Percentiles rank a stretch among this genome's conserved stretches.
These are phyloP conservation scores for Rutidosis leptorrhynchoides DNA, from an alignment of 129 eudicot species.

Conservation along the genomic window DNA sequence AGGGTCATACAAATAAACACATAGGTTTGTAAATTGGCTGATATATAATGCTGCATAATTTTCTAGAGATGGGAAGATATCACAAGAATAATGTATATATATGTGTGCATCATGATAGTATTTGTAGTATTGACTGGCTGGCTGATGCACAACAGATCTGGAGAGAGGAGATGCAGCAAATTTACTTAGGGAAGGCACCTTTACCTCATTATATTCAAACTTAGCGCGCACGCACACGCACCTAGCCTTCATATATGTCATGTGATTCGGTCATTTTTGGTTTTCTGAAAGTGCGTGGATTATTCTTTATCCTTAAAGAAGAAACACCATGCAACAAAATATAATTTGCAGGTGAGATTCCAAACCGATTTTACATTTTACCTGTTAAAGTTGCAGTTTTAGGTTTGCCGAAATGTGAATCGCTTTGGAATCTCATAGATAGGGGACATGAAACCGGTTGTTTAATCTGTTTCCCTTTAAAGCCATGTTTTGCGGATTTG, in stretches of 20 bases:
- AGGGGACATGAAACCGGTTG: neutral
- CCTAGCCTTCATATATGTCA: too few species aligned
- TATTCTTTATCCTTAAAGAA: neutral
- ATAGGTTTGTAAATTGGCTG: neutral
- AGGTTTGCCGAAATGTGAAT: neutral
- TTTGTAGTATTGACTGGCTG: too few species aligned
- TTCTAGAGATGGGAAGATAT: neutral
- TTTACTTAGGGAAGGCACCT: constrained; percentile 63
- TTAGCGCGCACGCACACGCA: too few species aligned
- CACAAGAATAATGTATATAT: neutral
- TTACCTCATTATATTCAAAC: constrained; percentile 55
- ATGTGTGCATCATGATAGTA: too few species aligned
- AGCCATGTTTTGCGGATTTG: neutral
- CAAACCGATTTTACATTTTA: neutral
- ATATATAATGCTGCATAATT: neutral
- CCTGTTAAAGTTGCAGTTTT: neutral
- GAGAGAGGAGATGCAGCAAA: constrained; percentile 91
- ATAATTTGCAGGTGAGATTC: neutral
- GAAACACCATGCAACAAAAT: neutral
- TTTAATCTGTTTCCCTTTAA: neutral
- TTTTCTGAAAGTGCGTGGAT: constrained; percentile 22
- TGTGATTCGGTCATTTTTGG: neutral
- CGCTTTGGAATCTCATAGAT: neutral
- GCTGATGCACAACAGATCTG: constrained; percentile 60
- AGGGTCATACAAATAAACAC: too few species aligned